Conservation (phyloP, 768 basidiomycete genomes). For the Lactarius indigo region DNA sequence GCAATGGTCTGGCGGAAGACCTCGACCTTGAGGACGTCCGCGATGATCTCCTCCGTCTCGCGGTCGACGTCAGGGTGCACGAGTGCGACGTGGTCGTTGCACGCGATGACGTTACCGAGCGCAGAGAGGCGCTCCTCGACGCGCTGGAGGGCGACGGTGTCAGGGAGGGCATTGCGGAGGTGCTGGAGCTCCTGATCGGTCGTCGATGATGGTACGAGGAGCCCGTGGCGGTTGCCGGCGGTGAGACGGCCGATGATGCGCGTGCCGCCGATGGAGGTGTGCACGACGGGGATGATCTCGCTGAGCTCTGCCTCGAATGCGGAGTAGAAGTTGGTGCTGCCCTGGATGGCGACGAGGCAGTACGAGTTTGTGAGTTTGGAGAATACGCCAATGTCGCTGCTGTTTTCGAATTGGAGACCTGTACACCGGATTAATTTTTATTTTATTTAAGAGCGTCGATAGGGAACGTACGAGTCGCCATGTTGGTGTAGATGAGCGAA, state of each 20-base stretch:
- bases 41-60: conserved; percentile 99
- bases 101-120: conserved; percentile 96
- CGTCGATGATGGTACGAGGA: conserved; percentile 92
- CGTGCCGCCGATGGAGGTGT: conserved; percentile 92
- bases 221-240: conserved; percentile 96
- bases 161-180: conserved; percentile 91
- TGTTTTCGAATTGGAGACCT: conserved; percentile 94
- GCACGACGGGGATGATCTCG: conserved; percentile 93
- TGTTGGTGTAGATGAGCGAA: conserved; percentile 29
- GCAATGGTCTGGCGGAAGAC: conserved; percentile 98
- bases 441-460: not conserved
- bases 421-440: not conserved
- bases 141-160: conserved; percentile 89
- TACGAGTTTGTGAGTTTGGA: conserved; percentile 97
- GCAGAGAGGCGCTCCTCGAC: conserved; percentile 97
- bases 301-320: conserved; percentile 93
- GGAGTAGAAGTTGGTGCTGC: conserved; percentile 97
- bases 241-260: conserved; percentile 91
- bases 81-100: conserved; percentile 98
- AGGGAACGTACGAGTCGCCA: conserved; percentile 62
- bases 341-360: conserved; percentile 90
- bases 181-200: conserved; percentile 99
- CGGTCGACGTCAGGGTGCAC: conserved; percentile 98
- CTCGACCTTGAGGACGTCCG: conserved; percentile 97
- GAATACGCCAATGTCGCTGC: conserved; percentile 95